Evolutionary conservation across 2,329 filamentous ascomycete species (phyloP).

Genomic region (Trichoderma semiorbis): DNA sequence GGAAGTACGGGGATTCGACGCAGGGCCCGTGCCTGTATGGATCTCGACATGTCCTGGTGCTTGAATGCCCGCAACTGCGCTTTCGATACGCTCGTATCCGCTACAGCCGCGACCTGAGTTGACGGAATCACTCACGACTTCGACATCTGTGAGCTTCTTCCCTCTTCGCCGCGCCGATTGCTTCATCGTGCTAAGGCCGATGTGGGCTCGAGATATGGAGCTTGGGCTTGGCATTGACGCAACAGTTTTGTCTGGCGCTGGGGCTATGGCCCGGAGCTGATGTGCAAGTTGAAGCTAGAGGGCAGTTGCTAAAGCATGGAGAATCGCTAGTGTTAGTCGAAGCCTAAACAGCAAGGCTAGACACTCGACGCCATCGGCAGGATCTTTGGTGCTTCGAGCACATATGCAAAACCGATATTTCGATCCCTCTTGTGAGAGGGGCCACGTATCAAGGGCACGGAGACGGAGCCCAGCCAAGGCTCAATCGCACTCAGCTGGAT

Average conservation of each 20-base stretch:
- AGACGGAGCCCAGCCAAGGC: constrained; percentile 1
- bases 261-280: constrained; percentile 13
- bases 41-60: background rate
- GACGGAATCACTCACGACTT: background rate
- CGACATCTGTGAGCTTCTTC: background rate
- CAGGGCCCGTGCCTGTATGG: background rate
- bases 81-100: background rate
- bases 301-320: background rate
- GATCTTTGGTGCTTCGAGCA: constrained; percentile 11
- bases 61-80: constrained; percentile 2
- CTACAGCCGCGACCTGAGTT: background rate
- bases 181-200: background rate
- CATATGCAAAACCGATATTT: constrained; percentile 12
- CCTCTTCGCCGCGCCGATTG: background rate
- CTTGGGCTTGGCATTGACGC: constrained; percentile 13
- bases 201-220: constrained; percentile 7
- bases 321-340: constrained; percentile 1
- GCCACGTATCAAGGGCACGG: constrained; percentile 6
- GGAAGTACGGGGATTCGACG: background rate
- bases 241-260: constrained; percentile 5
- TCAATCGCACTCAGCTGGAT: constrained; percentile 2
- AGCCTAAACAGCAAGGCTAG: background rate
- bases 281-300: constrained; percentile 10
- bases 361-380: constrained; percentile 9
- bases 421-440: constrained; percentile 14